Evolutionary conservation across 2,329 filamentous ascomycete species (phyloP), one percentile per base, ranked within the genome.

Genomic region (Fusarium compactum): DNA sequence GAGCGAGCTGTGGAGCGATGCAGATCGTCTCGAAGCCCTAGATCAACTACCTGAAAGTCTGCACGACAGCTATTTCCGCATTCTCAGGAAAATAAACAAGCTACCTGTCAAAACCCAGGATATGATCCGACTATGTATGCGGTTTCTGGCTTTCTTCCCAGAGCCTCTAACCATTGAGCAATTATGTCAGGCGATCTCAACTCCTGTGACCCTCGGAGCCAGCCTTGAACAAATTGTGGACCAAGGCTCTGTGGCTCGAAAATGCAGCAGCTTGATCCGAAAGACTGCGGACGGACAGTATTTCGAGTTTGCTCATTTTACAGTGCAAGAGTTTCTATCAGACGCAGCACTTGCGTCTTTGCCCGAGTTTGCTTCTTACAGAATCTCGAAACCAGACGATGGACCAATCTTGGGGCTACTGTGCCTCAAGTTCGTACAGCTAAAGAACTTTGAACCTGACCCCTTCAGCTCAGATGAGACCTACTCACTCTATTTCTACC

Each of bases 261-360:
- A 32, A 1, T 70, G 67, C 16, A 60, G 67, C 16, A 68, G 67
- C 6, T 38, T 70, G 1, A 59, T 68, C 0, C 52, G 57, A 6
- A 65, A 58, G 29, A 54, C 45, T 12, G 45, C 58, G 2, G 24
- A 62, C 11, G 56, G 44, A 0, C 8, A 1, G 0, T 18, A 14
- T 5, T 51, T 69, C 1, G 68, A 71, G 18, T 45, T 56, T 22
- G 29, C 53, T 4, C 53, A 56, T 25, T 56, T 56, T 18, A 46
- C 53, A 2, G 53, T 56, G 2, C 27, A 16, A 12, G 53, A 56
- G 2, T 56, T 46, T 20, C 18, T 56, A 2, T 18, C 22, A 2
- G 22, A 14, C 15, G 5, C 14, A 2, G 3, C 3, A 3, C 18
- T 29, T 16, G 3, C 2, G 1, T 24, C 41, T 8, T 11, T 24